Conservation (phyloP, 768 basidiomycete genomes). For the Symmetrospora coprosmae region DNA sequence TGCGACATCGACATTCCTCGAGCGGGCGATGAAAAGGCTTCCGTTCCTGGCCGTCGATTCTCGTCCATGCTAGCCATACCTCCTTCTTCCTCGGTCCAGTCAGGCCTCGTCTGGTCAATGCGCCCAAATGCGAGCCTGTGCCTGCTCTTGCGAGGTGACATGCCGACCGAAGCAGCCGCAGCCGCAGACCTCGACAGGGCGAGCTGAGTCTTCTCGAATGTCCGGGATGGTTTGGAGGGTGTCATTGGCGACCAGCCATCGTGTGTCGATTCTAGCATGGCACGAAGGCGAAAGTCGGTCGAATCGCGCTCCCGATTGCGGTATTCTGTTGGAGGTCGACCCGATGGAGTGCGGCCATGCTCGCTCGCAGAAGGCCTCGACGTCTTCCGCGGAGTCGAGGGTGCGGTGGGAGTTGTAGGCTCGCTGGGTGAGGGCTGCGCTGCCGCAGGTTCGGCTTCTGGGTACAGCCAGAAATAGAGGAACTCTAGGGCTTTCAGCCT, state of each 20-base stretch:
- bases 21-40: too few relatives aligned
- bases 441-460: neutral
- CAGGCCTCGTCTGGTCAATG: too few relatives aligned
- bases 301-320: too few relatives aligned
- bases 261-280: constrained; percentile 12
- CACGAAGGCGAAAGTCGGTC: constrained; percentile 1
- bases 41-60: too few relatives aligned
- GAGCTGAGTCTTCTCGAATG: constrained; percentile 8
- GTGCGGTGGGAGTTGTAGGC: neutral
- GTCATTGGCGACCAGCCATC: constrained; percentile 8
- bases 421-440: neutral
- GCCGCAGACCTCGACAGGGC: neutral
- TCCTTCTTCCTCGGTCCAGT: too few relatives aligned
- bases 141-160: constrained; percentile 8
- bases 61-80: too few relatives aligned
- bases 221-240: constrained; percentile 10
- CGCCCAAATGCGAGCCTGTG: too few relatives aligned
- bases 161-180: neutral
- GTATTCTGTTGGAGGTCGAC: neutral
- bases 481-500: constrained; percentile 24
- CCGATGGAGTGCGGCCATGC: neutral
- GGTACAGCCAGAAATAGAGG: constrained; percentile 22
- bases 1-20: too few relatives aligned
- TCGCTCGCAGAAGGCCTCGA: neutral
- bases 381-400: neutral